Evolutionary conservation across 2,329 filamentous ascomycete genomes (phyloP), one percentile per base, ranked within the genome.

Genomic region (Ceratocystis variospora): DNA sequence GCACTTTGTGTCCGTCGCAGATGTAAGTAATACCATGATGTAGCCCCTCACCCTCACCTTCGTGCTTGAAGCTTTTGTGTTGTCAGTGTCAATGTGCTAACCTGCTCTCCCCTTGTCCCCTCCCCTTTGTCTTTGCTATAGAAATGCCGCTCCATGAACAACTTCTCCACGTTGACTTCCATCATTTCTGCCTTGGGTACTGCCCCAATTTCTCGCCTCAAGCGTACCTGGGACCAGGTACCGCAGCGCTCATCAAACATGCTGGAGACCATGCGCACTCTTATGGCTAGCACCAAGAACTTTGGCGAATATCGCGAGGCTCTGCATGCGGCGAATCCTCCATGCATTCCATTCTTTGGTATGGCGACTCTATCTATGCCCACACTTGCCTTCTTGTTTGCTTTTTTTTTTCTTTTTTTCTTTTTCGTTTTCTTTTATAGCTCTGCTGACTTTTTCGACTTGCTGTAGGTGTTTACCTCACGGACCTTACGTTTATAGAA

Each of bases 281-380:
- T 97, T 66, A 99, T 99, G 91, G 90, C 89, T 25, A 96, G 91
- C 76, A 96, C 91, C 59, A 96, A 96, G 79, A 99, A 99, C 76
- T 99, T 97, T 79, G 89, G 89, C 71, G 92, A 96, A 76, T 99
- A 99, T 76, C 85, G 94, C 74, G 94, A 97, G 74, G 87, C 90
- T 33, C 79, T 99, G 66, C 93, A 96, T 78, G 87, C 87, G 66
- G 91, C 93, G 31, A 96, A 96, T 71, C 94, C 94, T 19, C 94
- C 94, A 12, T 99, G 94, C 75, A 97, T 97, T 74, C 94, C 94
- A 4, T 99, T 99, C 77, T 96, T 99, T 73, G 94, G 93, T 92
- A 83, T 69, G 82, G 73, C 53, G 33, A 31, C 61, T 28, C 19
- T 50, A 46, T 61, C 19, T 50, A 46, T 61, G 19, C 45, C 22